Evolutionary conservation across 1,284 basidiomycete genomes (phyloP).

Genomic region (Coniferiporia sulphurascens): DNA sequence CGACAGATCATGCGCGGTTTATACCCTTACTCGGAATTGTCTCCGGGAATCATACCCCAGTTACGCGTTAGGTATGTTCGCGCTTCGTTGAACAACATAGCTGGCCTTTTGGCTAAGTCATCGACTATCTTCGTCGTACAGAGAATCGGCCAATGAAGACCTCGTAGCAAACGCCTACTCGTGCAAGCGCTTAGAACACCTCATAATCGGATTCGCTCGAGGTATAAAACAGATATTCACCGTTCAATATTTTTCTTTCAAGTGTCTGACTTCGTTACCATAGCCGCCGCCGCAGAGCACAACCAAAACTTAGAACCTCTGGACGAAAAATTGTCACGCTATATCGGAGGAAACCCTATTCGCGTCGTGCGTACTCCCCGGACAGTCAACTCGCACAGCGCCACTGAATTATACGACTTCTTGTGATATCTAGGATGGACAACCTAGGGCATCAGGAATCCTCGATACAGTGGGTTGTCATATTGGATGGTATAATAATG

Average conservation of each 20-base stretch:
- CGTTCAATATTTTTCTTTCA: neutral
- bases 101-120: neutral
- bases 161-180: slow-evolving; percentile 62
- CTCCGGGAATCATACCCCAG: slow-evolving; percentile 40
- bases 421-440: slow-evolving; percentile 46
- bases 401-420: neutral
- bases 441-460: slow-evolving; percentile 74
- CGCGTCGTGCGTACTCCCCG: slow-evolving; percentile 39
- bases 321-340: slow-evolving; percentile 63
- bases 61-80: slow-evolving; percentile 50
- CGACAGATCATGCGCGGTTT: slow-evolving; percentile 71
- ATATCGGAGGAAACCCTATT: slow-evolving; percentile 63
- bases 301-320: slow-evolving; percentile 62
- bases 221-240: slow-evolving; percentile 31
- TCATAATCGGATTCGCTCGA: slow-evolving; percentile 59
- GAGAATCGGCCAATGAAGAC: slow-evolving; percentile 70
- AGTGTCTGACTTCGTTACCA: neutral
- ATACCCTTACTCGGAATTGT: slow-evolving; percentile 54
- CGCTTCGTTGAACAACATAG: too few relatives aligned
- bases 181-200: slow-evolving; percentile 62
- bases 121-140: slow-evolving; percentile 24
- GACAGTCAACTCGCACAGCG: neutral
- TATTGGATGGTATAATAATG: neutral
- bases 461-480: slow-evolving; percentile 59
- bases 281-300: slow-evolving; percentile 62